phyloP scores from a whole-genome alignment of 768 basidiomycete genomes.

The Cyathus striatus region DNA sequence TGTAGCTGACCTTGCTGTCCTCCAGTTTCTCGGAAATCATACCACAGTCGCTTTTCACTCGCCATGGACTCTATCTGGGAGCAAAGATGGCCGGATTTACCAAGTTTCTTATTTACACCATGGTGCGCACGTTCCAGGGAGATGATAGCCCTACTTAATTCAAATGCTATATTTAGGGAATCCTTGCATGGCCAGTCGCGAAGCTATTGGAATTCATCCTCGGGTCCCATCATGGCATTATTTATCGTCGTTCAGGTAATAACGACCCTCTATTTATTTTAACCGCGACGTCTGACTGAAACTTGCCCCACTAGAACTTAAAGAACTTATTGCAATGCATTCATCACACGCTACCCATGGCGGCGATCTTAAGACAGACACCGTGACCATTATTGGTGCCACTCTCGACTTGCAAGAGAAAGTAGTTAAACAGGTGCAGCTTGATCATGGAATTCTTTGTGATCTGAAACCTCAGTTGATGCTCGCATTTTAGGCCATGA shows the following conservation, averaged over 20 bases:
- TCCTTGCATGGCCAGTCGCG: constrained; percentile 82
- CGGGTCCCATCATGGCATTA: constrained; percentile 85
- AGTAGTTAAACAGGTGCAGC: constrained; percentile 59
- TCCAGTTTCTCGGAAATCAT: constrained; percentile 86
- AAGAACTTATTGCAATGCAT: constrained; percentile 90
- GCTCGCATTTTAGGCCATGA: constrained; percentile 59
- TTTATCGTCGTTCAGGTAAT: constrained; percentile 70
- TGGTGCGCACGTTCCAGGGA: constrained; percentile 40
- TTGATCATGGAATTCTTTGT: too few relatives aligned
- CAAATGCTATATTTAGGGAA: constrained; percentile 36
- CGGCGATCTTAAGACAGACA: constrained; percentile 83
- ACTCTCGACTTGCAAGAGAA: constrained; percentile 89
- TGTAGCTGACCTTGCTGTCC: constrained; percentile 4
- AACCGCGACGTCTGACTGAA: neutral
- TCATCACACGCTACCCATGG: constrained; percentile 66
- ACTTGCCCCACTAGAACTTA: constrained; percentile 49
- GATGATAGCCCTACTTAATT: neutral
- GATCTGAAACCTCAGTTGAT: too few relatives aligned
- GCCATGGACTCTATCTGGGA: constrained; percentile 84
- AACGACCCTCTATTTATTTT: neutral
- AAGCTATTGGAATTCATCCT: constrained; percentile 75
- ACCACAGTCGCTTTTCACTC: constrained; percentile 88
- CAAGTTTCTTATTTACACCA: constrained; percentile 56
- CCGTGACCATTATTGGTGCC: constrained; percentile 85
- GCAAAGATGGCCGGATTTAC: constrained; percentile 80